These are phyloP conservation scores for Misopates orontium DNA, from an alignment of 257 asterid genomes.

Conservation along the genomic window DNA sequence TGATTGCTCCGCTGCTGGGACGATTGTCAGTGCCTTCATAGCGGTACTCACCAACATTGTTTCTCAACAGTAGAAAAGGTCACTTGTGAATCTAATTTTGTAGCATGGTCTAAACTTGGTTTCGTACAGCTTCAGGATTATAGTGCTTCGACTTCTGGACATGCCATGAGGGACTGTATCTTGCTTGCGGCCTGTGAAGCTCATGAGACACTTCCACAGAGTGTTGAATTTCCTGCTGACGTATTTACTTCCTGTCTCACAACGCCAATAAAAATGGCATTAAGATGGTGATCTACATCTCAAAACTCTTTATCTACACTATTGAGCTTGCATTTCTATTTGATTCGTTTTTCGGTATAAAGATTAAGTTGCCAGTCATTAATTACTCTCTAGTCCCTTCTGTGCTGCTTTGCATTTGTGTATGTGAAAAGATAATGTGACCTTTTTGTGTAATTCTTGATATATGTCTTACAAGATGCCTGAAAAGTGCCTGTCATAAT, in stretches of 20 bases:
- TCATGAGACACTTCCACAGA: slow-evolving; percentile 92
- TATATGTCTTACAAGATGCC: slow-evolving; percentile 3
- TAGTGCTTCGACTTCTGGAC: slow-evolving; percentile 59
- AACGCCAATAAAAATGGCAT: slow-evolving; percentile 95
- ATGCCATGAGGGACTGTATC: slow-evolving; percentile 61
- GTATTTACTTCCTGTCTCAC: slow-evolving; percentile 97
- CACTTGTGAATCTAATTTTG: neutral
- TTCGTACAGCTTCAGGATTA: slow-evolving; percentile 73
- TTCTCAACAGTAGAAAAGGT: slow-evolving; percentile 4
- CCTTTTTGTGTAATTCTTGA: neutral
- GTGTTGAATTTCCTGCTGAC: slow-evolving; percentile 97
- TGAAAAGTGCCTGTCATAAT: neutral
- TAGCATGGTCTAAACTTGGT: slow-evolving; percentile 19
- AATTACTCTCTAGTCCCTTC: neutral
- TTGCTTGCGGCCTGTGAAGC: slow-evolving; percentile 95
- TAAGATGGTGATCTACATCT: slow-evolving; percentile 70
- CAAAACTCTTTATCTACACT: slow-evolving; percentile 18
- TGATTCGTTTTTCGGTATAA: neutral
- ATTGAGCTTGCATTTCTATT: slow-evolving; percentile 28
- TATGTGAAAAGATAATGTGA: slow-evolving; percentile 5
- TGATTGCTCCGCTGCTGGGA: slow-evolving; percentile 99
- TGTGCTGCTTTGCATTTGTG: slow-evolving; percentile 17
- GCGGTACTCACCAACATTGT: slow-evolving; percentile 47
- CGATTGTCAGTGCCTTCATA: slow-evolving; percentile 80
- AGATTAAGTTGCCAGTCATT: slow-evolving; percentile 5